Base-by-base conservation (phyloP, 129 eudicot genomes). In the Logfia minima region DNA sequence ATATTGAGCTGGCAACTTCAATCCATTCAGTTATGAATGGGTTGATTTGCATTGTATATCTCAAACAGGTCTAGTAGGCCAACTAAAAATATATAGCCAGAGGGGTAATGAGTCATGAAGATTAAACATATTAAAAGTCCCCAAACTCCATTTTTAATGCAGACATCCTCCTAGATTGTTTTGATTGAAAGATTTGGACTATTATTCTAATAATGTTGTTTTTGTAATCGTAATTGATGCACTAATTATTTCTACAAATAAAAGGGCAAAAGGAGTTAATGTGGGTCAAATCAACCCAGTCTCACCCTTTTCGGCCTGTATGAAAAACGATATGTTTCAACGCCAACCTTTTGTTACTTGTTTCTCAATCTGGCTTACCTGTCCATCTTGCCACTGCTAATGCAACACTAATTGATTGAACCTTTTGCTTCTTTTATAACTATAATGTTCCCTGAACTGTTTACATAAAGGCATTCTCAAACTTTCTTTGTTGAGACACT, bases 401-500 rank as follows among this genome's bases (percentile, higher is more conserved):
- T 48, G 66, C 61, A 22, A 74, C 55, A 61, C 31, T 76, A 62
- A 48, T 26, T 63, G 43, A 41, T 66, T 48, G 70, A 51, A 32
- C 31, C 62, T 59, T 24, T 39, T 79, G 72, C 41, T 29, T 60
- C 59, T 73, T 37, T 26, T 34, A 6, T 48, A 74, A 75, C 66
- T 58, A 43, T 28, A 39, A 35, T 61, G 59, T 52, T 59, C 62
- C 16, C 59, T 72, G 67, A 70, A 45, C 41, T 74, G 35, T 55
- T 83, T 4, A 14, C 78, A 58, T 71, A 13, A 14, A 66, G 75
- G 79, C 76, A 79, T 79, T 77, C 92, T 88, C 74, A 88, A 80
- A 88, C 85, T 81, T 41, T 37, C 75, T 85, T 80, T 85, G 78
- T 82, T 88, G 89, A 79, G 78, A 72, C 67, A 79, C 80, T 95